phyloP scores from a whole-genome alignment of 148 eudicot species.

The Pharnaceum exiguum region DNA sequence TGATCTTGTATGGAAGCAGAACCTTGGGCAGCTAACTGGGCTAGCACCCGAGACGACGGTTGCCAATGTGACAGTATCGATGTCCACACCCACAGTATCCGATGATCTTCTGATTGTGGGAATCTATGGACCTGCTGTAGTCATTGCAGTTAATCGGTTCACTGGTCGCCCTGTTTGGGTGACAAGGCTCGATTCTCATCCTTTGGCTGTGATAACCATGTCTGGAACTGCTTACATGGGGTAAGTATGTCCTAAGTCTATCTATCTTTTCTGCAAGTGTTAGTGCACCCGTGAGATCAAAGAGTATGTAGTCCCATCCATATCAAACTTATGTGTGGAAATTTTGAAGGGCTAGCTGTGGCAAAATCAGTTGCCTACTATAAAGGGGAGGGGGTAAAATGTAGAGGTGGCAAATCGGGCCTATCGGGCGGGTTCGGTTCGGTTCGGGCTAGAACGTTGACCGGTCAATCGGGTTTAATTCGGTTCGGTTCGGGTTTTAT shows the following conservation, averaged over 20 bases:
- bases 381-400: too few relatives aligned
- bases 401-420: too few relatives aligned
- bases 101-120: slow-evolving; percentile 37
- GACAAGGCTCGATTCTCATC: slow-evolving; percentile 43
- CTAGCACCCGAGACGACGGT: slow-evolving; percentile 19
- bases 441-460: too few relatives aligned
- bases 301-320: too few relatives aligned
- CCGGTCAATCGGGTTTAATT: too few relatives aligned
- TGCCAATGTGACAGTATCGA: slow-evolving; percentile 38
- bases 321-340: too few relatives aligned
- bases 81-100: slow-evolving; percentile 49
- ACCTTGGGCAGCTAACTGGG: slow-evolving; percentile 39
- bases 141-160: slow-evolving; percentile 36
- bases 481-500: too few relatives aligned
- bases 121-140: slow-evolving; percentile 57
- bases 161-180: slow-evolving; percentile 48
- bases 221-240: slow-evolving; percentile 48
- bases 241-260: slow-evolving; percentile 23
- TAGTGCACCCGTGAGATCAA: too few relatives aligned
- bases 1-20: slow-evolving; percentile 44
- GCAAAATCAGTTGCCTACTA: too few relatives aligned
- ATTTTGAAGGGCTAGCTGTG: too few relatives aligned
- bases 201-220: slow-evolving; percentile 36
- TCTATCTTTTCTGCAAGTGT: too few relatives aligned
- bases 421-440: too few relatives aligned